Evolutionary conservation across 257 asterid species (phyloP).

Genomic region (Ballota nigra): DNA sequence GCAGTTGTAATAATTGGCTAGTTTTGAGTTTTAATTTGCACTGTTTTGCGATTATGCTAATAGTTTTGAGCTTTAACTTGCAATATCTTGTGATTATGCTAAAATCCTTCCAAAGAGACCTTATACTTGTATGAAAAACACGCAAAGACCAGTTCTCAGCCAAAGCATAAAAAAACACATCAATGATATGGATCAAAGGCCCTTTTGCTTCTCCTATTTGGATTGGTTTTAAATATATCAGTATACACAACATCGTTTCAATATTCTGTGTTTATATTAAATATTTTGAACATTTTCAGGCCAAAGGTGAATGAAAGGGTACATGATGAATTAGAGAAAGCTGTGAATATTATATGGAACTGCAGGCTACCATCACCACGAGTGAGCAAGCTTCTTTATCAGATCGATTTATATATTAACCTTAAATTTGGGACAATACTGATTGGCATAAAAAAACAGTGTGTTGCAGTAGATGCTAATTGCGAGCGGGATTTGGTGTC

Average conservation of each 20-base stretch:
- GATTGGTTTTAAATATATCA: neutral
- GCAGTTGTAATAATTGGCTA: neutral
- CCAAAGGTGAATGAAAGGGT: conserved; percentile 78
- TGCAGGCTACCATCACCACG: conserved; percentile 93
- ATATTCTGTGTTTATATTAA: neutral
- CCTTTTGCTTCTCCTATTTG: neutral
- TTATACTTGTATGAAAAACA: neutral
- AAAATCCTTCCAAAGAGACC: neutral
- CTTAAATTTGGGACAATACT: conserved; percentile 22
- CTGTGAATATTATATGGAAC: conserved; percentile 87
- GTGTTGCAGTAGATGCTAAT: conserved; percentile 86
- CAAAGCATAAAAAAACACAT: neutral
- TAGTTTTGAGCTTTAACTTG: too few relatives aligned
- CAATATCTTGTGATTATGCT: neutral
- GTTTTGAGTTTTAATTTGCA: neutral
- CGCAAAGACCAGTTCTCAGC: neutral
- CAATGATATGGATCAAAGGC: neutral
- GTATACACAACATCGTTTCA: neutral
- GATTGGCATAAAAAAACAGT: conserved; percentile 43
- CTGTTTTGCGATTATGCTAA: neutral
- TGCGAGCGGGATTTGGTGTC: conserved; percentile 43
- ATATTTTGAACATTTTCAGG: conserved; percentile 38
- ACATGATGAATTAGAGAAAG: conserved; percentile 73
- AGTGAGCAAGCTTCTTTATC: conserved; percentile 42
- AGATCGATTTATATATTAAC: neutral